phyloP scores from a whole-genome alignment of 257 asterid genomes.

The Solanum virginianum region DNA sequence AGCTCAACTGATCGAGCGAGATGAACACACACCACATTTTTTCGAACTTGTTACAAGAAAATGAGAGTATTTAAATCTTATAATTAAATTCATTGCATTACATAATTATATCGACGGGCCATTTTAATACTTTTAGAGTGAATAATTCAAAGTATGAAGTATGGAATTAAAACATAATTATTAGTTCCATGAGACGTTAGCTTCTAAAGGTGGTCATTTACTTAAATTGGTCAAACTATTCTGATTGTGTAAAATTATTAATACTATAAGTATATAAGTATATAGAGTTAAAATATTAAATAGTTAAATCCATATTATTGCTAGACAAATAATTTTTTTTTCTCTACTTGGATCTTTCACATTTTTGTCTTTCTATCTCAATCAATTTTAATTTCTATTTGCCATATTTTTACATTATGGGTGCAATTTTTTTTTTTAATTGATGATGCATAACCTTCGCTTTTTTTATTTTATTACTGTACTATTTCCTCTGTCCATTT shows the following conservation, averaged over 20 bases:
- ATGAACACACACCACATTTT: too few relatives aligned
- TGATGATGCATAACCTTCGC: not conserved
- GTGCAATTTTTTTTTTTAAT: not conserved
- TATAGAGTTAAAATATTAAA: not conserved
- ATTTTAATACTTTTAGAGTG: too few relatives aligned
- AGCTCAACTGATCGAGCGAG: too few relatives aligned
- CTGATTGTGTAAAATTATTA: not conserved
- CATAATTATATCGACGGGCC: too few relatives aligned
- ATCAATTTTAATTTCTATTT: not conserved
- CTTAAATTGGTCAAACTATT: not conserved
- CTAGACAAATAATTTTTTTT: not conserved
- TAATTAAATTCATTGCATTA: not conserved
- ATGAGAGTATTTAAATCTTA: not conserved
- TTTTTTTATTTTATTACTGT: not conserved
- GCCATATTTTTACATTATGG: not conserved
- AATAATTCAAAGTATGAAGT: not conserved
- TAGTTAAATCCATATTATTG: not conserved
- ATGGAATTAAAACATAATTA: not conserved
- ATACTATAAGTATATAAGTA: not conserved
- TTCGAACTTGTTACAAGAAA: not conserved
- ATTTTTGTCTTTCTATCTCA: not conserved
- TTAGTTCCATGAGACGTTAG: not conserved
- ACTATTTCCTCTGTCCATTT: not conserved
- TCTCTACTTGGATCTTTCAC: not conserved
- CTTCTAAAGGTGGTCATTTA: not conserved